phyloP scores from a whole-genome alignment of 73 alveolate species.

The Durusdinium trenchii region DNA sequence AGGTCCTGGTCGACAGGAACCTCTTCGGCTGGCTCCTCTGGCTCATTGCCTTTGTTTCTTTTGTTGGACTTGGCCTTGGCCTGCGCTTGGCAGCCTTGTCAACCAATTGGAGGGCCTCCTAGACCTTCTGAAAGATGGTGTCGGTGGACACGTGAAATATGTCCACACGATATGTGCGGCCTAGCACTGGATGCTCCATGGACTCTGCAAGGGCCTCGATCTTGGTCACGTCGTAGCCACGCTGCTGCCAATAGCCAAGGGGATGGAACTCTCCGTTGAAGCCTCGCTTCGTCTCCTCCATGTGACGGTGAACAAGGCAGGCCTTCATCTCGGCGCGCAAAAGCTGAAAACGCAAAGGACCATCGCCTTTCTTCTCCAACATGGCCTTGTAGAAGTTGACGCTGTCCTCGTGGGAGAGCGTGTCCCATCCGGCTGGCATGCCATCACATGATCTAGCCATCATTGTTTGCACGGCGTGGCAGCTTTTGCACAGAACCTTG shows the following conservation, averaged over 20 bases:
- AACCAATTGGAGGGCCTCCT: neutral
- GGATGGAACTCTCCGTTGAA: neutral
- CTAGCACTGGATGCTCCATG: neutral
- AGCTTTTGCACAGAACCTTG: neutral
- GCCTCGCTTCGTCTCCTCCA: neutral
- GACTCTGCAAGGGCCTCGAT: neutral
- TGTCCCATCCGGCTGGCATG: neutral
- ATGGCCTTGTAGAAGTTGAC: no score
- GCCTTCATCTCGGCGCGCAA: neutral
- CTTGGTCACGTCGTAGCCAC: neutral
- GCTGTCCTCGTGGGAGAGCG: neutral
- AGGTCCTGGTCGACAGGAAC: no score
- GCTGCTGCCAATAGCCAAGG: neutral
- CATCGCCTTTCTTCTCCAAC: neutral
- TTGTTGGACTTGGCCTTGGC: no score
- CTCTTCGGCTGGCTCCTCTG: no score
- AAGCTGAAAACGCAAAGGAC: neutral
- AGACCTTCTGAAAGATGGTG: neutral
- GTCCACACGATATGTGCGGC: neutral
- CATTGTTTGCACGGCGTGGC: neutral
- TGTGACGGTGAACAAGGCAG: no score
- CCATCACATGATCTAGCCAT: neutral
- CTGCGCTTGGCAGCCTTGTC: no score
- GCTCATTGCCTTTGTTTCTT: no score
- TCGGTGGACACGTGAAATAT: neutral